Evolutionary conservation across 1,284 basidiomycete genomes (phyloP).

Genomic region (Anthracocystis walkeri): DNA sequence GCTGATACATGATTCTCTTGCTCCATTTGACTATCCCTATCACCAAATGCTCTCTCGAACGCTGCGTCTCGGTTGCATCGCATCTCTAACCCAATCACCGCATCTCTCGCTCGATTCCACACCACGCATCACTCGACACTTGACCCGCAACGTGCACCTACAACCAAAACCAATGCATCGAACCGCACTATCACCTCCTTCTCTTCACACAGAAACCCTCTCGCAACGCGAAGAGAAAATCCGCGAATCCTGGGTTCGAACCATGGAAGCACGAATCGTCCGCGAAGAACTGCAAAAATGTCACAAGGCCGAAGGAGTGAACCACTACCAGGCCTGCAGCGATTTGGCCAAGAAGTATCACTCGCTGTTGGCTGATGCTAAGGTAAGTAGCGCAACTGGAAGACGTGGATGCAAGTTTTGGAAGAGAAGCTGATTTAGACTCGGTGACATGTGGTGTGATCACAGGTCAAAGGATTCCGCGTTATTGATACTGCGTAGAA

Average conservation of each 20-base stretch:
- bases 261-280: conserved; percentile 92
- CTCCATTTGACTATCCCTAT: no score
- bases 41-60: no score
- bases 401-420: no score
- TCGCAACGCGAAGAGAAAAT: conserved; percentile 80
- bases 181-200: neutral
- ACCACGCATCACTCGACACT: neutral
- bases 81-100: no score
- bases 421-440: neutral
- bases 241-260: conserved; percentile 91
- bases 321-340: conserved; percentile 77
- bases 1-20: no score
- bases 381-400: conserved; percentile 74
- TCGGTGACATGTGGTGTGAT: neutral
- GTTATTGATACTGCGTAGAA: conserved; percentile 53
- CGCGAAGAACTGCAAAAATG: conserved; percentile 91
- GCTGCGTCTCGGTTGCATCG: no score
- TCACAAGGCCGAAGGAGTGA: conserved; percentile 87
- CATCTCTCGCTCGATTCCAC: no score
- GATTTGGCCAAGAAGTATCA: conserved; percentile 87
- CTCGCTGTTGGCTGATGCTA: conserved; percentile 83
- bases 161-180: neutral
- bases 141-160: no score
- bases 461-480: conserved; percentile 59
- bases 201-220: conserved; percentile 31